These are phyloP conservation scores for Bathelium albidoporum DNA, from an alignment of 495 filamentous ascomycete species.

Conservation along the genomic window DNA sequence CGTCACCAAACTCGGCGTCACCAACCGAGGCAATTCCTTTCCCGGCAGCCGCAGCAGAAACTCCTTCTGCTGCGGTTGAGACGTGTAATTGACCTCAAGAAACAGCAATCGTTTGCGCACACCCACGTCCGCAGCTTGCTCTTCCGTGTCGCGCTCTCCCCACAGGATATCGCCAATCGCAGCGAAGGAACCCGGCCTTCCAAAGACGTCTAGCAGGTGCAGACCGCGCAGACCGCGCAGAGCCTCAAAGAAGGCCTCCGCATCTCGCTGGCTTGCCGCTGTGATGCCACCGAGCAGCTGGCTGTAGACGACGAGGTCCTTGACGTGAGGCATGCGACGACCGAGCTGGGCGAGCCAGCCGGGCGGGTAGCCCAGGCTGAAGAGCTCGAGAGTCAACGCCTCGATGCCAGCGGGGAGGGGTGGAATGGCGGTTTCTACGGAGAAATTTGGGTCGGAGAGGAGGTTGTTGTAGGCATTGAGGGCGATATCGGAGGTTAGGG, in stretches of 20 bases:
- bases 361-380: conserved; percentile 35
- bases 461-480: conserved; percentile 26
- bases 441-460: conserved; percentile 8
- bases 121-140: conserved; percentile 13
- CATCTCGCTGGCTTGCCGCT: conserved; percentile 24
- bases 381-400: conserved; percentile 35
- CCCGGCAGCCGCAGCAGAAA: conserved; percentile 26
- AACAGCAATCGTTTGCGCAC: conserved; percentile 21
- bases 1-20: conserved; percentile 24
- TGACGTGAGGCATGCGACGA: conserved; percentile 23
- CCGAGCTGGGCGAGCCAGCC: conserved; percentile 29
- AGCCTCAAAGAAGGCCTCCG: conserved; percentile 24
- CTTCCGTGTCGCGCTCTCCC: not conserved
- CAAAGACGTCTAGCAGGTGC: conserved; percentile 36
- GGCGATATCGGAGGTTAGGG: conserved; percentile 29
- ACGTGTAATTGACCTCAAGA: conserved; percentile 30
- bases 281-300: conserved; percentile 33
- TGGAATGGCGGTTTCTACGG: conserved; percentile 12
- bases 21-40: conserved; percentile 19
- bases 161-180: conserved; percentile 11
- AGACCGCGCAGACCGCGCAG: conserved; percentile 25
- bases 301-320: conserved; percentile 29
- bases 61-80: conserved; percentile 27
- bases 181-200: conserved; percentile 23
- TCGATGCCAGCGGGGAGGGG: conserved; percentile 22